Percentiles rank a stretch among this genome's conserved stretches.
Evolutionary conservation across 345 rosid genomes (phyloP).

Genomic region (Rhodamnia rubescens): DNA sequence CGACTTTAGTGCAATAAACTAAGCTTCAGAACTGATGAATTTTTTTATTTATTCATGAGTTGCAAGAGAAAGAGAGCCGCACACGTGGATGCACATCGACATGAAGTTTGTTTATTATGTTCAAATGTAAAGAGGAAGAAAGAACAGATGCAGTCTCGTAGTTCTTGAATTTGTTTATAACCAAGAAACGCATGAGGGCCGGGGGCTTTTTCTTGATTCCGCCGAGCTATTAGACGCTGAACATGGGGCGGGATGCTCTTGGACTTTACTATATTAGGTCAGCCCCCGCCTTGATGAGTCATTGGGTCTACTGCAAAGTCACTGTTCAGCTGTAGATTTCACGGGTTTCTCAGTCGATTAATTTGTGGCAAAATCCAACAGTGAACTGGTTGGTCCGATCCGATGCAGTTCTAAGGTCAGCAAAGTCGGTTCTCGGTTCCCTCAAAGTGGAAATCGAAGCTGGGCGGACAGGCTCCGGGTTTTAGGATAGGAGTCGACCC

Average conservation of each 20-base stretch:
- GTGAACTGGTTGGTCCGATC: no score
- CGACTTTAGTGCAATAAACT: not conserved
- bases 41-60: not conserved
- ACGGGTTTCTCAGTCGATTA: not conserved
- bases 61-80: not conserved
- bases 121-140: not conserved
- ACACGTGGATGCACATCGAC: not conserved
- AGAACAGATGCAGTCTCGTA: slow-evolving; percentile 9
- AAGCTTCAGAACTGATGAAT: not conserved
- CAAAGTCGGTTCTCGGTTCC: no score
- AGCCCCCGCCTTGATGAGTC: not conserved
- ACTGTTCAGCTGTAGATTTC: not conserved
- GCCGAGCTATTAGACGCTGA: not conserved
- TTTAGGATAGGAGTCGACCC: no score
- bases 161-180: not conserved
- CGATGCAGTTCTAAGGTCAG: no score
- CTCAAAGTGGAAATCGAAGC: no score
- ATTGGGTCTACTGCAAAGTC: not conserved
- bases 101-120: not conserved
- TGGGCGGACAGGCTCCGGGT: no score
- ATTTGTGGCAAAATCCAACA: not conserved
- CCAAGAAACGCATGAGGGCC: not conserved
- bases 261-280: not conserved
- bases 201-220: not conserved
- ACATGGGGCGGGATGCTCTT: not conserved